Evolutionary conservation across 1,284 basidiomycete genomes (phyloP).

Genomic region (Cystobasidium pallidum): DNA sequence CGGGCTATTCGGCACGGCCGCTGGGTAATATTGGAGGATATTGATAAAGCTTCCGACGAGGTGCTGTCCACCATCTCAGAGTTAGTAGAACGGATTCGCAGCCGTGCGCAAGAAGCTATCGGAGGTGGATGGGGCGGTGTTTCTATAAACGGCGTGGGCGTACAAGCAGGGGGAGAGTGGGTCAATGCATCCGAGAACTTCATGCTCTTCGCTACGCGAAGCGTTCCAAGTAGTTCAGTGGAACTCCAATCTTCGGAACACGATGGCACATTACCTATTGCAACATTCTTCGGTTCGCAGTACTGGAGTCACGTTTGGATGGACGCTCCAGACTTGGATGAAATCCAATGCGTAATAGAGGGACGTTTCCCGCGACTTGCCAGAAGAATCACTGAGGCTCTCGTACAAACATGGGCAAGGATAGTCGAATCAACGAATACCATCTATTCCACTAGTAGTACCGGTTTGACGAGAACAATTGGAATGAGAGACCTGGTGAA

Average conservation of each 20-base stretch:
- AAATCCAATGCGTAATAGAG: conserved; percentile 71
- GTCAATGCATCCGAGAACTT: conserved; percentile 57
- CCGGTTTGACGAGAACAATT: conserved; percentile 59
- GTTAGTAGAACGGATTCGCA: conserved; percentile 65
- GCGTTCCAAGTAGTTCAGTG: conserved; percentile 38
- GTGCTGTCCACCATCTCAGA: conserved; percentile 77
- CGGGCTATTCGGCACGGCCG: conserved; percentile 86
- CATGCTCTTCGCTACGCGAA: conserved; percentile 58
- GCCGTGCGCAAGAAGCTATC: conserved; percentile 64
- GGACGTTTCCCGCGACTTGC: conserved; percentile 68
- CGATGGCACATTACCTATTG: conserved; percentile 36
- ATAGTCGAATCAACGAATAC: conserved; percentile 56
- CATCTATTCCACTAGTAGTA: conserved; percentile 56
- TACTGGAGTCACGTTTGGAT: conserved; percentile 76
- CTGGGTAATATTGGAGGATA: conserved; percentile 93
- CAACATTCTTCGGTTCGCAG: conserved; percentile 75
- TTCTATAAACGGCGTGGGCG: conserved; percentile 65
- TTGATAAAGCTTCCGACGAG: conserved; percentile 85
- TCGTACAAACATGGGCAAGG: conserved; percentile 69
- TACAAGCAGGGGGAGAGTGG: conserved; percentile 63
- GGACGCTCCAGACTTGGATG: conserved; percentile 64
- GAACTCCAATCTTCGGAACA: conserved; percentile 1
- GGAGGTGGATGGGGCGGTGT: conserved; percentile 69
- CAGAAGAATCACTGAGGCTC: conserved; percentile 60
- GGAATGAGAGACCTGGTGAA: conserved; percentile 87